Percentiles rank a stretch among this genome's conserved stretches.
Evolutionary conservation across 2,329 filamentous ascomycete genomes (phyloP).

Genomic region (Didymella segeticola): DNA sequence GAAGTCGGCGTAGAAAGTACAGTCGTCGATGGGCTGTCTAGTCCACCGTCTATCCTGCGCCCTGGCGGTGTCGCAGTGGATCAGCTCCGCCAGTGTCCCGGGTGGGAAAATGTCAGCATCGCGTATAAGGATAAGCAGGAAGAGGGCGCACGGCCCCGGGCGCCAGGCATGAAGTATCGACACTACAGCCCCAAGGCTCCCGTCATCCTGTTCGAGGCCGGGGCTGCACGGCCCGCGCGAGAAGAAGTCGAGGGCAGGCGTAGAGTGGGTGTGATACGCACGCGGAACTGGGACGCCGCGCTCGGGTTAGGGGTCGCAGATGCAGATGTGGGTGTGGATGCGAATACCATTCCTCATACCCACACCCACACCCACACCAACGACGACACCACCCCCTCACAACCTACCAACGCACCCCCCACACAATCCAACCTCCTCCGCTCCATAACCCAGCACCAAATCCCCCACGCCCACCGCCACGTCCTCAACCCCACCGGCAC

Average conservation of each 20-base stretch:
- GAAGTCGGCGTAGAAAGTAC: conserved; percentile 94
- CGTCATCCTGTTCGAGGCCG: conserved; percentile 80
- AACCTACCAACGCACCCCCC: conserved; percentile 1
- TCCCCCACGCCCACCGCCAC: conserved; percentile 37
- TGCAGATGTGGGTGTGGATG: conserved; percentile 14
- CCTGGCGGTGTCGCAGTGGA: conserved; percentile 89
- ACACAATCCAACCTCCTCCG: conserved; percentile 42
- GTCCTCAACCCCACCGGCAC: conserved; percentile 11
- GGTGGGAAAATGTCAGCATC: conserved; percentile 80
- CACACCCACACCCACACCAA: too few species aligned
- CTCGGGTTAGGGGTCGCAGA: conserved; percentile 22
- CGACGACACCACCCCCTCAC: neutral
- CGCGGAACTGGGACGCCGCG: conserved; percentile 33
- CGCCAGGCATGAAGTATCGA: conserved; percentile 98
- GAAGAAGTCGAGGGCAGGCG: conserved; percentile 39
- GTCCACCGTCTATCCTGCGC: conserved; percentile 80
- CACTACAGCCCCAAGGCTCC: conserved; percentile 93
- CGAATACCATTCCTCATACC: too few species aligned
- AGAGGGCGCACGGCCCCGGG: conserved; percentile 71
- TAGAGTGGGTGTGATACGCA: conserved; percentile 52
- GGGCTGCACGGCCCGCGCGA: conserved; percentile 39
- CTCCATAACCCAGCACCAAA: conserved; percentile 44
- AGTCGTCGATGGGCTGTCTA: conserved; percentile 86
- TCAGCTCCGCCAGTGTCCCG: conserved; percentile 72
- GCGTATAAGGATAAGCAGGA: conserved; percentile 80